Evolutionary conservation across 306 rosid genomes (phyloP), one percentile per base, ranked within the genome.

Genomic region (Pterocarpus macrocarpus): DNA sequence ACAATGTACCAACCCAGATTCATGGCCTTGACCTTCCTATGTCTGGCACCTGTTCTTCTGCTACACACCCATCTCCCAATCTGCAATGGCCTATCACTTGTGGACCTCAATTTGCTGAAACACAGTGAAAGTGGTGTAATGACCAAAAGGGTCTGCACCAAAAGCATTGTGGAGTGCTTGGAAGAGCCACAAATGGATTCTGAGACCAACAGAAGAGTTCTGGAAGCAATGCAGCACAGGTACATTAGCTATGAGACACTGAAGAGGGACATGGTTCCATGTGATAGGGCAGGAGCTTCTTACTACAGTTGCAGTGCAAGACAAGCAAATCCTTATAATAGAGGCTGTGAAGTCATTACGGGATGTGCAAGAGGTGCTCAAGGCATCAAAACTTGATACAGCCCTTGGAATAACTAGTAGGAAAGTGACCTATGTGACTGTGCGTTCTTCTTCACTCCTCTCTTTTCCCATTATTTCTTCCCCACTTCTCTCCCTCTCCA

Each of bases 281-380:
- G 99, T 77, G 90, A 68, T 57, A 91, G 61, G 32, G 84, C 94
- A 9, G 99, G 99, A 5, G 93, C 91, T 90, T 89, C 99, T 2
- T 95, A 95, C 87, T 95, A 95, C 81, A 90, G 88, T 78, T 95
- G 99, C 45, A 90, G 91, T 77, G 79, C 88, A 64, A 89, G 80
- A 22, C 86, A 17, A 45, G 97, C 93, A 2, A 88, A 95, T 81
- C 95, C 91, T 62, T 95, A 95, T 68, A 75, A 35, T 2, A 86
- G 99, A 86, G 99, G 99, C 34, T 95, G 99, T 69, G 97, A 89
- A 80, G 85, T 91, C 16, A 95, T 95, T 74, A 91, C 97, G 68
- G 59, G 89, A n/a, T 95, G 99, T 85, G 97, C 95, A 28, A 89
- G 99, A 90, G 97, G 90, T 83, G 64, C 36, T 86, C 76, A 73